These are phyloP conservation scores for Candida pseudocylindracea DNA, from an alignment of 1,139 yeast species.

Conservation along the genomic window DNA sequence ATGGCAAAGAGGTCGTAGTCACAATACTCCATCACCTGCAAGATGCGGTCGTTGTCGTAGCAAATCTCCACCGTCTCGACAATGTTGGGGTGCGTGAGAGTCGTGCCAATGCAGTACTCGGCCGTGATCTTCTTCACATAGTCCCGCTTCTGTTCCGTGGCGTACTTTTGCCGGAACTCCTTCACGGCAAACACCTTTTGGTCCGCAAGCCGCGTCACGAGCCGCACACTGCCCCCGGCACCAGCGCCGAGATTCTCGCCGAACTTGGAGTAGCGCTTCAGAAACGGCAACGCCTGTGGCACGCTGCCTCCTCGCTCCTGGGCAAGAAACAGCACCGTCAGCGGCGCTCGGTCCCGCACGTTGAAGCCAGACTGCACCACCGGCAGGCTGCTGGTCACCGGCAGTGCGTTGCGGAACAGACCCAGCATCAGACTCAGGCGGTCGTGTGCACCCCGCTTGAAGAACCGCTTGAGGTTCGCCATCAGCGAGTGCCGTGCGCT, in stretches of 20 bases:
- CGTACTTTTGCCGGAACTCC: conserved; percentile 64
- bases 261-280: conserved; percentile 58
- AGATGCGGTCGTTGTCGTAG: conserved; percentile 69
- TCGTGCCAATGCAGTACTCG: conserved; percentile 86
- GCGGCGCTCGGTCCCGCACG: background rate
- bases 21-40: conserved; percentile 90
- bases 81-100: conserved; percentile 76
- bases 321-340: conserved; percentile 7
- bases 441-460: conserved; percentile 20
- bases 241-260: conserved; percentile 90
- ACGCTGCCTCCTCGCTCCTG: conserved; percentile 5
- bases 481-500: conserved; percentile 36
- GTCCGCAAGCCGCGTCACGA: conserved; percentile 50
- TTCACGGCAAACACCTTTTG: conserved; percentile 72
- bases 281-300: conserved; percentile 25
- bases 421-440: conserved; percentile 8
- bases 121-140: conserved; percentile 89
- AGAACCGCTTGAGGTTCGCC: conserved; percentile 47
- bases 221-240: conserved; percentile 82
- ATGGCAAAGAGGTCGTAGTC: conserved; percentile 85
- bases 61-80: conserved; percentile 83
- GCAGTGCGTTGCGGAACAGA: conserved; percentile 1
- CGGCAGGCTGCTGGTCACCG: background rate
- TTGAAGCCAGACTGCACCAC: background rate
- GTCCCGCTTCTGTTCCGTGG: conserved; percentile 61